These are phyloP conservation scores for Dacryopinax spathularia DNA, from an alignment of 768 basidiomycete genomes.

Conservation along the genomic window DNA sequence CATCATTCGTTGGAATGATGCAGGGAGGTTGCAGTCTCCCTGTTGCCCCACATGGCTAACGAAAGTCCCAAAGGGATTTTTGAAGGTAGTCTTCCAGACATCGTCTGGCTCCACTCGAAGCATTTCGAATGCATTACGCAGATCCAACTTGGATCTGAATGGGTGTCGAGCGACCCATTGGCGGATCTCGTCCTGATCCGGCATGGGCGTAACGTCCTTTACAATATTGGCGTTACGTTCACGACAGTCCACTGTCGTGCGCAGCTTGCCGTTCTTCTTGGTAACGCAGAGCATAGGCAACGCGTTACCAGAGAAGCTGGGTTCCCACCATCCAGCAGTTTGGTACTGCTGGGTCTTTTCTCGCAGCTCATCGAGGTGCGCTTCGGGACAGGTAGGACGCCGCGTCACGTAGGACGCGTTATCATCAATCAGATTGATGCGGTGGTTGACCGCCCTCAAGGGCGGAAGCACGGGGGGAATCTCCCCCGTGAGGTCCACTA, in stretches of 20 bases:
- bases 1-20: constrained; percentile 36
- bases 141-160: constrained; percentile 16
- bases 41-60: constrained; percentile 31
- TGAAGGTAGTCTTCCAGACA: constrained; percentile 13
- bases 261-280: constrained; percentile 25
- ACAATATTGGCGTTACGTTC: constrained; percentile 31
- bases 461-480: too few relatives aligned
- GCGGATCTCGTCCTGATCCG: constrained; percentile 29
- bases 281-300: constrained; percentile 25
- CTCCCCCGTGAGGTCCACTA: too few relatives aligned
- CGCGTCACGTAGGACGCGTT: constrained; percentile 22
- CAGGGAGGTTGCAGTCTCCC: constrained; percentile 33
- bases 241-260: constrained; percentile 25
- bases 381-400: constrained; percentile 23
- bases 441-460: constrained; percentile 28
- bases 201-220: constrained; percentile 29
- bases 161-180: constrained; percentile 22
- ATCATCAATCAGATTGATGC: constrained; percentile 29
- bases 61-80: constrained; percentile 28
- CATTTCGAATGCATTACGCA: constrained; percentile 8
- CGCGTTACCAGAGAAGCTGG: constrained; percentile 11
- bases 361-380: constrained; percentile 19
- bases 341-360: constrained; percentile 25
- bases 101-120: too few relatives aligned
- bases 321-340: constrained; percentile 26